Evolutionary conservation across 2,329 filamentous ascomycete species (phyloP), one percentile per base, ranked within the genome.

Genomic region (Pseudogymnoascus destructans): DNA sequence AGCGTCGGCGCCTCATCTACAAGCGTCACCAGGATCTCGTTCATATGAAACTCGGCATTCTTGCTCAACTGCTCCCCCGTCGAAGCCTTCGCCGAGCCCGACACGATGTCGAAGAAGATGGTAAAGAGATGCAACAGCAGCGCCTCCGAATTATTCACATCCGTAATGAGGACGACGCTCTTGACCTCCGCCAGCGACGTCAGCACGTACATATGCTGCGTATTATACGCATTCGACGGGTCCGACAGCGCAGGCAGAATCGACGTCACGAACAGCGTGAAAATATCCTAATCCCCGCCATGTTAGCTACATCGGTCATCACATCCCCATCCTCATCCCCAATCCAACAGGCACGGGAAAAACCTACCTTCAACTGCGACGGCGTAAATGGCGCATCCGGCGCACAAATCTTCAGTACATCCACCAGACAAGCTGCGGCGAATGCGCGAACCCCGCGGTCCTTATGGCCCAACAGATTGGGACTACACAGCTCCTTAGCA

Each of bases 301-400:
- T 19, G 36, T 54, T 38, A 57, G 59, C 67, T 61, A 68, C 61
- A 35, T 55, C 49, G 2, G 40, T n/a, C 8, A 5, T 5, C 55
- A 46, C 13, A 15, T 42, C 33, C 4, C 9, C 19, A 54, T 27
- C 21, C 60, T 32, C 38, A 42, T 25, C 15, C 25, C 23, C 58
- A 40, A 40, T 40, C 17, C 4, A 40, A 19, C 17, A 40, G 10
- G 10, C 36, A 6, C 10, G 5, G 33, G 19, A 21, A 11, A 21
- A 59, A 65, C 75, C 63, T 72, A 92, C 90, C 85, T 95, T 95
- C 62, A 97, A 79, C 74, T 97, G 91, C 60, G 87, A 83, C 38
- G 82, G 83, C 21, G 89, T 95, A 72, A 95, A 97, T 15, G 93
- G 93, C 69, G 93, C 93, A 77, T 97, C 86, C 0, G 93, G 93